phyloP scores from a whole-genome alignment of 768 basidiomycete genomes.

The Russula griseocarnosa region DNA sequence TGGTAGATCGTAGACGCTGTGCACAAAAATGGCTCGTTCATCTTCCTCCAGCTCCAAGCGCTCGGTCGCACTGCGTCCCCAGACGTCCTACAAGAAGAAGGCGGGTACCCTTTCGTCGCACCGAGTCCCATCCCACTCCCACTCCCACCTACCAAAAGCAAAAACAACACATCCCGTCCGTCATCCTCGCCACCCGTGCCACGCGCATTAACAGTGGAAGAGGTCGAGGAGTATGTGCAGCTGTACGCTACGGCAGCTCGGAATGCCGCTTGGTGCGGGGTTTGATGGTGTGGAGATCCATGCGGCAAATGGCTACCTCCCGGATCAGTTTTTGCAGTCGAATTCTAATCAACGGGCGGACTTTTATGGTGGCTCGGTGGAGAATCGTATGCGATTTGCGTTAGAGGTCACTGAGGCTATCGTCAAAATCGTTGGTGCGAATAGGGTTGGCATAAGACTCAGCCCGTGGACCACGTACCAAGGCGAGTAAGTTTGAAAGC shows the following conservation, averaged over 20 bases:
- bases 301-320: conserved; percentile 33
- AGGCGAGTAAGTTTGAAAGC: background rate
- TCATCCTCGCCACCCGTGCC: background rate
- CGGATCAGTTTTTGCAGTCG: conserved; percentile 40
- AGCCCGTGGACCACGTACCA: conserved; percentile 31
- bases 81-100: background rate
- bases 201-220: conserved; percentile 30
- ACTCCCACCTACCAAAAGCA: background rate
- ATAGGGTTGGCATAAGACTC: conserved; percentile 38
- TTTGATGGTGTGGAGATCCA: conserved; percentile 35
- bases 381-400: conserved; percentile 44
- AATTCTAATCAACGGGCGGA: conserved; percentile 41
- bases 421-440: conserved; percentile 36
- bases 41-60: conserved; percentile 41
- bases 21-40: conserved; percentile 36
- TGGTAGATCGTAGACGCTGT: conserved; percentile 30
- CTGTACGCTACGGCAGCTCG: conserved; percentile 37
- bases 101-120: conserved; percentile 7
- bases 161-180: background rate
- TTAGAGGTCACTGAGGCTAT: conserved; percentile 40
- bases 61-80: conserved; percentile 34
- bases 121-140: conserved; percentile 3
- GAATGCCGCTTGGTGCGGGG: conserved; percentile 36
- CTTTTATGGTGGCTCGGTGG: conserved; percentile 45
- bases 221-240: conserved; percentile 31